Conservation (phyloP, 768 basidiomycete genomes). For the Pluteus cervinus region DNA sequence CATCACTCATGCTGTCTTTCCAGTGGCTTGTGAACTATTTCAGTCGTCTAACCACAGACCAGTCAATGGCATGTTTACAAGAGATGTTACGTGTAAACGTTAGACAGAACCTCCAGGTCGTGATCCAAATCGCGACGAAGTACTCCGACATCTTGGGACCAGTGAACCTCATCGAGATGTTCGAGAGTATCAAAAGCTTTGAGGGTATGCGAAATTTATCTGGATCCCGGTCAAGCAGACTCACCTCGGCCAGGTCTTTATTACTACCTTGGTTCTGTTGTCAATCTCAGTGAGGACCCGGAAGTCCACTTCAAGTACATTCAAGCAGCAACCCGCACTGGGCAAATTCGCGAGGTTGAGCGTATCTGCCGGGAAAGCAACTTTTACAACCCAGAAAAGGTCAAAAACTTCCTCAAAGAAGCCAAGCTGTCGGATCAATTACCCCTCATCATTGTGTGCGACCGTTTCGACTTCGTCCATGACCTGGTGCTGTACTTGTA, state of each 20-base stretch:
- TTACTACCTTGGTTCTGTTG: constrained; percentile 97
- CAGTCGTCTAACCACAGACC: constrained; percentile 93
- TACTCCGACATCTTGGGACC: constrained; percentile 98
- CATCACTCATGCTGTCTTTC: constrained; percentile 5
- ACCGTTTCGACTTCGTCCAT: constrained; percentile 99
- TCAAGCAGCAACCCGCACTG: constrained; percentile 95
- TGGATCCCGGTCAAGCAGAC: no score
- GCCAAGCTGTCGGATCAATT: constrained; percentile 95
- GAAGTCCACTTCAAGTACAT: constrained; percentile 99
- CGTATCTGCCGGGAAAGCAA: constrained; percentile 98
- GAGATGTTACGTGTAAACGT: constrained; percentile 98
- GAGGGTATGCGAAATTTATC: no score
- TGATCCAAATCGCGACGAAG: constrained; percentile 96
- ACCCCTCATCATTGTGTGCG: constrained; percentile 99
- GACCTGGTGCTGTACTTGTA: constrained; percentile 98
- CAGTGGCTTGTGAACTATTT: constrained; percentile 98
- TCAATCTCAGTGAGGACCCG: constrained; percentile 92
- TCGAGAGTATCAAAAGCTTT: constrained; percentile 95
- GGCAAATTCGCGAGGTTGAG: constrained; percentile 98
- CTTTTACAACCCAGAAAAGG: constrained; percentile 97
- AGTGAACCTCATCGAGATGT: constrained; percentile 97
- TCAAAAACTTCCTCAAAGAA: constrained; percentile 99
- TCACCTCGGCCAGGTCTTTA: no score
- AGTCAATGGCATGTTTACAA: constrained; percentile 92
- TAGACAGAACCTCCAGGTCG: constrained; percentile 93